Evolutionary conservation across 139 green algal species (phyloP), one percentile per base, ranked within the genome.

Genomic region (Pleodorina starrii): DNA sequence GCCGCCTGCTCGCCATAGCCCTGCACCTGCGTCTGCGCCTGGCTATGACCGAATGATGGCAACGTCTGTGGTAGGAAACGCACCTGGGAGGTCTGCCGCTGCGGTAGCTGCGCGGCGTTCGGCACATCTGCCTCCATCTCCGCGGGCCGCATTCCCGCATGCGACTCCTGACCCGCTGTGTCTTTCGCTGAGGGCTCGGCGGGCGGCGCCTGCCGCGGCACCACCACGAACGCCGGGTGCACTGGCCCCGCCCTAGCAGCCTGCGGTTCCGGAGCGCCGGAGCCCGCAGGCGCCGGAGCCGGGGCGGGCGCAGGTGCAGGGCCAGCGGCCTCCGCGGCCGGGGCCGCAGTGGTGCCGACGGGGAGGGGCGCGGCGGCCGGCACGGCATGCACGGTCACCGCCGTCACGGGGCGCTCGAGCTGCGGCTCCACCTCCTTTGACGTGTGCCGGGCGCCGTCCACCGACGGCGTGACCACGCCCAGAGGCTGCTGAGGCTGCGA

Each of bases 341-440:
- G 35, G 35, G 10, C 36, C 36, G 42, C 42, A 79, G 7, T 5
- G 11, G 4, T 38, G 40, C 72, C 40, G 38, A 7, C 43, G 72
- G 32, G 16, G 17, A 25, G 69, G 35, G 32, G 23, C 10, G 72
- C 42, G 11, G 43, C 38, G 1, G 12, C 72, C 25, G 74, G 9
- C 44, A 6, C 74, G 12, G 74, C 44, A 27, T 35, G 44, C 17
- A 50, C 74, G 27, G 43, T 36, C 46, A 50, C 74, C 21, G 44
- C 3, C 9, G 76, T n/a, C 48, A 46, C 76, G 4, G 76, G 46
- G 9, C 50, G 51, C 78, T 85, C 78, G 14, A 51, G 78, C 78
- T 85, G 78, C 78, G 78, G 57, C 35, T 85, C 78, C 35, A 35
- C 54, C 78, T 74, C 78, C 35, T 54, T 63, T 5, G 29, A 63